Evolutionary conservation across 495 filamentous ascomycete genomes (phyloP).

Genomic region (Hypoxylon lienhwacheense): DNA sequence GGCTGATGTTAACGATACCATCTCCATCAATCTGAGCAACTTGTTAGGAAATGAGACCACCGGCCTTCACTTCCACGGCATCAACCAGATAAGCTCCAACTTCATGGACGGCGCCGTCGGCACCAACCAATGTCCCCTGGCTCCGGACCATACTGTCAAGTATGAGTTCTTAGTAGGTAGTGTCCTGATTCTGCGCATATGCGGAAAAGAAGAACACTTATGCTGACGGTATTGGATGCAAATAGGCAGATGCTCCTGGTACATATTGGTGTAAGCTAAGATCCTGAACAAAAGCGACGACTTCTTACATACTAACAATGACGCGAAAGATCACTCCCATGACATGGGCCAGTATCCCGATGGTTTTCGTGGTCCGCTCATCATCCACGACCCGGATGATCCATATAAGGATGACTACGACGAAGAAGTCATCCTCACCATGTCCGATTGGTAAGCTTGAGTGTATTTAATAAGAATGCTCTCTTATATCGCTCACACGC

Average conservation of each 20-base stretch:
- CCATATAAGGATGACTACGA: slow-evolving; percentile 67
- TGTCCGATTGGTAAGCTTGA: slow-evolving; percentile 67
- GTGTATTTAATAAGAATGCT: slow-evolving; percentile 35
- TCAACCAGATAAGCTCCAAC: slow-evolving; percentile 69
- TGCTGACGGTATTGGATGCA: slow-evolving; percentile 6
- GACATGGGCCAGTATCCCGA: slow-evolving; percentile 73
- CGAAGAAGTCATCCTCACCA: slow-evolving; percentile 58
- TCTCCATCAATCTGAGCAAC: slow-evolving; percentile 73
- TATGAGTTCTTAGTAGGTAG: slow-evolving; percentile 68
- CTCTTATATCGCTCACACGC: slow-evolving; percentile 44
- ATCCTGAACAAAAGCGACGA: slow-evolving; percentile 4
- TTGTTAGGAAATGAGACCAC: slow-evolving; percentile 72
- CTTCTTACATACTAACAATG: slow-evolving; percentile 19
- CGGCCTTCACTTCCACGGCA: slow-evolving; percentile 78
- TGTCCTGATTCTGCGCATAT: background rate
- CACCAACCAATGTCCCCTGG: slow-evolving; percentile 70
- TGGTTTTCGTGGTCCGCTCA: slow-evolving; percentile 70
- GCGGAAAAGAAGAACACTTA: background rate
- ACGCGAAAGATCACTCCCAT: slow-evolving; percentile 66
- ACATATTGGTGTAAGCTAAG: slow-evolving; percentile 77
- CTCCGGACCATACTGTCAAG: slow-evolving; percentile 61
- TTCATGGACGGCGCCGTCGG: slow-evolving; percentile 75
- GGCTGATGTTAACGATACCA: slow-evolving; percentile 67
- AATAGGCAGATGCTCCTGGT: slow-evolving; percentile 62
- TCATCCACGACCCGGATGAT: slow-evolving; percentile 68